phyloP scores from a whole-genome alignment of 768 basidiomycete species.

The Suillus alpinus region DNA sequence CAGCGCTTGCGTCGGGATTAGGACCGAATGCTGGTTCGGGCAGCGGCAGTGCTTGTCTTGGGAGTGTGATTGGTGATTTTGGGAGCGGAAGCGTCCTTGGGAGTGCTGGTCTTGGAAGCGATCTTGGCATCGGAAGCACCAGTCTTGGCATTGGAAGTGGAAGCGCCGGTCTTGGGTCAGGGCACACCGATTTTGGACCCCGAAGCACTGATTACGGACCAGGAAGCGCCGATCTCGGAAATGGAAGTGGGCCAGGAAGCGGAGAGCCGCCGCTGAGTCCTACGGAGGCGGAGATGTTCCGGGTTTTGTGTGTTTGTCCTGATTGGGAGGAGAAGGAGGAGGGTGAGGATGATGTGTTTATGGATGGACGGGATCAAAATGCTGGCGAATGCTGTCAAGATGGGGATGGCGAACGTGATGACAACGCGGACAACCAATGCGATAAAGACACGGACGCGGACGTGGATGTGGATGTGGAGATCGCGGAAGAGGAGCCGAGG shows the following conservation, averaged over 20 bases:
- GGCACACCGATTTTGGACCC: background rate
- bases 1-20: constrained; percentile 21
- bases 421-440: background rate
- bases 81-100: background rate
- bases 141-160: background rate
- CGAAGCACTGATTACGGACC: background rate
- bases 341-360: background rate
- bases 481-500: constrained; percentile 5
- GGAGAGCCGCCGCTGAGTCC: constrained; percentile 55
- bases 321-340: constrained; percentile 49
- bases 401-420: background rate
- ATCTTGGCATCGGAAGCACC: background rate
- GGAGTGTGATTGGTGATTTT: background rate
- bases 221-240: background rate
- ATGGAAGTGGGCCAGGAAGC: constrained; percentile 9
- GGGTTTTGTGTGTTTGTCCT: constrained; percentile 55
- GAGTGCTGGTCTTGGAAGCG: background rate
- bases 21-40: background rate
- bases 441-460: constrained; percentile 3
- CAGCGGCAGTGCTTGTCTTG: background rate
- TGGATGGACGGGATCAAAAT: background rate
- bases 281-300: constrained; percentile 71
- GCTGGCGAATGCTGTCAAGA: constrained; percentile 11
- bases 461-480: background rate
- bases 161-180: background rate